A percentile compares a stretch with the other conserved stretches of the same genome.
These are phyloP conservation scores for Dalbergia cochinchinensis DNA, from an alignment of 306 rosid species.

Conservation along the genomic window DNA sequence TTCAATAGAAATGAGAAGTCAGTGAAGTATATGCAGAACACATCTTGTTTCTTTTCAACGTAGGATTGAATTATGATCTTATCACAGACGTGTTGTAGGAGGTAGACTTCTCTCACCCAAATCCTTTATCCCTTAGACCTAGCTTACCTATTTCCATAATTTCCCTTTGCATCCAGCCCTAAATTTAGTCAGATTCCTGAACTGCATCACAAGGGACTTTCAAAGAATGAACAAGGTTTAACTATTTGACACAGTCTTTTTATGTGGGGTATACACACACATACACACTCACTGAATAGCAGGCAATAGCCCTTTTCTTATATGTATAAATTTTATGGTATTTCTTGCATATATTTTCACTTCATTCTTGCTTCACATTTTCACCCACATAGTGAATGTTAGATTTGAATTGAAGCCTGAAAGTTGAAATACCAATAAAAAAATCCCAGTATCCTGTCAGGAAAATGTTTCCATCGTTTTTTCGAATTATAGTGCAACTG, in stretches of 20 bases:
- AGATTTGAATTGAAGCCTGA: not conserved
- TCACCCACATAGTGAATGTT: conserved; percentile 1
- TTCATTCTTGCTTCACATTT: conserved; percentile 23
- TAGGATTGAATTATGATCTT: conserved; percentile 11
- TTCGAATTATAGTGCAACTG: conserved; percentile 7
- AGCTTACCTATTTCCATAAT: not conserved
- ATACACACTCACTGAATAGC: not conserved
- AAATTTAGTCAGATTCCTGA: not conserved
- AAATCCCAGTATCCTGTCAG: not conserved
- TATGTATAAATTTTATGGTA: not conserved
- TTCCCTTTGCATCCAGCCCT: not conserved
- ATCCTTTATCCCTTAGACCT: not conserved
- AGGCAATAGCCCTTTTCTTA: conserved; percentile 6
- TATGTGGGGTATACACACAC: not conserved
- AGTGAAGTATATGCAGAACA: not conserved
- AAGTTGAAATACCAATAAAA: not conserved
- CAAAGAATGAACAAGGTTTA: not conserved
- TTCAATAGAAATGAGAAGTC: not conserved
- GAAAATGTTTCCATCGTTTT: not conserved
- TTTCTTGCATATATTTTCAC: not conserved
- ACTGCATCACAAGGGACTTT: not conserved
- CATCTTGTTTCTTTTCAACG: not conserved
- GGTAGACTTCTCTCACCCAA: not conserved
- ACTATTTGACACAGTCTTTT: not conserved
- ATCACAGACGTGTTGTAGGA: not conserved